phyloP scores from a whole-genome alignment of 2,329 filamentous ascomycete species.

The Ophiostoma sp. region DNA sequence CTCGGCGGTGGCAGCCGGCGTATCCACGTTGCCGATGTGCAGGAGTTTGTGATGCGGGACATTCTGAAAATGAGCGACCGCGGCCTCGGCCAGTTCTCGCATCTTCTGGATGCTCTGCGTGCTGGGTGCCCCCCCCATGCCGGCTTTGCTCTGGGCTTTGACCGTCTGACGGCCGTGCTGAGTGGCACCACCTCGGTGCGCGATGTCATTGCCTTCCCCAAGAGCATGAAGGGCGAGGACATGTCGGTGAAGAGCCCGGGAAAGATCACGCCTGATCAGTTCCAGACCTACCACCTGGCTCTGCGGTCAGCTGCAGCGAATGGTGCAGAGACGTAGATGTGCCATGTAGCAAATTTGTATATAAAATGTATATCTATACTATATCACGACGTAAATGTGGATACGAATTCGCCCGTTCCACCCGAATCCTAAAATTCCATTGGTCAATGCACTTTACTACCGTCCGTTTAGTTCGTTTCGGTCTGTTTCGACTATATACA shows the following conservation, averaged over 20 bases:
- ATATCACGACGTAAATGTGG: too few species aligned
- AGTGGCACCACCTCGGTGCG: constrained; percentile 69
- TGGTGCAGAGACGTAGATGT: background rate
- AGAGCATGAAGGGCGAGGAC: constrained; percentile 86
- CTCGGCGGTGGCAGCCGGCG: constrained; percentile 87
- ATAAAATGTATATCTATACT: background rate
- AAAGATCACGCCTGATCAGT: constrained; percentile 54
- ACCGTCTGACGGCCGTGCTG: constrained; percentile 76
- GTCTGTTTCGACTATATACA: too few species aligned
- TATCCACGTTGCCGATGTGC: constrained; percentile 79
- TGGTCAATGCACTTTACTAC: too few species aligned
- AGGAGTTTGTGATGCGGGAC: constrained; percentile 78
- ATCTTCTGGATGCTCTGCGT: constrained; percentile 74
- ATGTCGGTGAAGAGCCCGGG: constrained; percentile 74
- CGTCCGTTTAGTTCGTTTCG: too few species aligned
- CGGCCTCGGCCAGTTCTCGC: constrained; percentile 73
- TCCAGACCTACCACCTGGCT: constrained; percentile 44
- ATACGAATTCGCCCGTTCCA: too few species aligned
- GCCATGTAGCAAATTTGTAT: background rate
- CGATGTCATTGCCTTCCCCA: constrained; percentile 96
- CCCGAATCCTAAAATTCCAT: too few species aligned
- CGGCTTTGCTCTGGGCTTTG: constrained; percentile 87
- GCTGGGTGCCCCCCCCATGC: constrained; percentile 92
- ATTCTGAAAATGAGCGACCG: constrained; percentile 71
- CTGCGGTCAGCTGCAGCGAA: background rate